Evolutionary conservation across 2,329 filamentous ascomycete species (phyloP).

Genomic region (Esteya vermicola): DNA sequence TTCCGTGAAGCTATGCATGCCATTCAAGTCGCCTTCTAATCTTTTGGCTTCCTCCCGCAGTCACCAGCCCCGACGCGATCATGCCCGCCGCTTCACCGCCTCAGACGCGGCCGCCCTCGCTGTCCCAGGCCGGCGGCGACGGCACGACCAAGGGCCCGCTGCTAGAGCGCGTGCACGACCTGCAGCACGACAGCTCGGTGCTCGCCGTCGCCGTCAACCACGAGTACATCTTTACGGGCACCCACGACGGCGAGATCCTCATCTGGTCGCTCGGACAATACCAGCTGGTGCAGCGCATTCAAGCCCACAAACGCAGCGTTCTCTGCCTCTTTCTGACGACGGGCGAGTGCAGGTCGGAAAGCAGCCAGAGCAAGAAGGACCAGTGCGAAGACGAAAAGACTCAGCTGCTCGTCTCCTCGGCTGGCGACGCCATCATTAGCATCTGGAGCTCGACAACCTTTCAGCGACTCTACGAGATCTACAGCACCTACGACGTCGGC

Average conservation of each 20-base stretch:
- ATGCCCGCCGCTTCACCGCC: slow-evolving; percentile 8
- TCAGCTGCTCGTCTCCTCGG: slow-evolving; percentile 71
- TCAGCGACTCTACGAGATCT: slow-evolving; percentile 71
- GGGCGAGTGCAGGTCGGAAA: too few relatives aligned
- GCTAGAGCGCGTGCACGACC: slow-evolving; percentile 59
- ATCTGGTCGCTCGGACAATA: slow-evolving; percentile 86
- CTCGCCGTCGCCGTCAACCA: slow-evolving; percentile 72
- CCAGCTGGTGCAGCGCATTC: slow-evolving; percentile 61
- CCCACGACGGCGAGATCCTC: slow-evolving; percentile 84
- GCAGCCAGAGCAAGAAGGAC: slow-evolving; percentile 13
- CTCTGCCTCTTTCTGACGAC: slow-evolving; percentile 62
- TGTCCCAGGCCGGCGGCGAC: slow-evolving; percentile 8
- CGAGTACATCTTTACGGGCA: slow-evolving; percentile 76
- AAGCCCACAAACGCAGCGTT: slow-evolving; percentile 84
- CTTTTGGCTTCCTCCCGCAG: too few relatives aligned
- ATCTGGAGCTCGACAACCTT: slow-evolving; percentile 76
- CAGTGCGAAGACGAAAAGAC: not conserved
- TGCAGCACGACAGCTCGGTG: slow-evolving; percentile 65
- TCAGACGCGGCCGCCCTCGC: slow-evolving; percentile 11
- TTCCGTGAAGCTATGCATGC: too few relatives aligned
- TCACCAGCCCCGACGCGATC: slow-evolving; percentile 1
- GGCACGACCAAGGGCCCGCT: slow-evolving; percentile 10
- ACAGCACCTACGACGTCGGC: slow-evolving; percentile 85
- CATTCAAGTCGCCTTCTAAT: too few relatives aligned
- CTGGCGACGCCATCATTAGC: slow-evolving; percentile 86